Percentiles rank a stretch among this genome's conserved stretches.
Conservation (phyloP, 371 early-diverging fungal genomes). For the Batrachochytrium dendrobatidis region DNA sequence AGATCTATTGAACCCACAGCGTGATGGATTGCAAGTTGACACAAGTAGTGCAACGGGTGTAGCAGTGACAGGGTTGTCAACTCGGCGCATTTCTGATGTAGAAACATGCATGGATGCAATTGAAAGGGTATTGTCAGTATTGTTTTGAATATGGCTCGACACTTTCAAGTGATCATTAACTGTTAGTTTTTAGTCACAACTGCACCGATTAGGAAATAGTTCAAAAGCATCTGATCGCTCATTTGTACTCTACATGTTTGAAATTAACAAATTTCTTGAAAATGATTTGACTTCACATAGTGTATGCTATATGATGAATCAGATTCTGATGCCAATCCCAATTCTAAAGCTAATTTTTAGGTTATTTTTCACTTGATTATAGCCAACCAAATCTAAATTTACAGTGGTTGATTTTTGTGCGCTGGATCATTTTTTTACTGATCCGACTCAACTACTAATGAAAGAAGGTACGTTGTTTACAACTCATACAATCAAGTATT, state of each 20-base stretch:
- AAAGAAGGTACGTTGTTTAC: slow-evolving; percentile 1
- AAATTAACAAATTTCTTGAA: too few species aligned
- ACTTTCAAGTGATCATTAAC: too few species aligned
- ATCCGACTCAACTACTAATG: neutral
- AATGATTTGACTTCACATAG: too few species aligned
- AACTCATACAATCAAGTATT: neutral
- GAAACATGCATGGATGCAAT: neutral
- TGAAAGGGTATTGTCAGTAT: neutral
- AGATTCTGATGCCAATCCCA: too few species aligned
- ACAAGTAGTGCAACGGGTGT: neutral
- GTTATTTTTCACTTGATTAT: too few species aligned
- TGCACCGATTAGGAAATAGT: slow-evolving; percentile 1
- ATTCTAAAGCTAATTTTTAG: too few species aligned
- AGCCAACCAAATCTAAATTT: neutral
- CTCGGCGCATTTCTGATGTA: neutral
- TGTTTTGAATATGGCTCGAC: neutral
- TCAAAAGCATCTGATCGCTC: neutral
- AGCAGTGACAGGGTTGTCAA: neutral
- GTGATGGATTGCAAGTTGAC: neutral
- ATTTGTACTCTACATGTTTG: slow-evolving; percentile 1
- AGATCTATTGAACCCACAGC: neutral
- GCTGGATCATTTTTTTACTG: neutral
- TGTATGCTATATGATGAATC: too few species aligned
- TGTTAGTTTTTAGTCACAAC: neutral
- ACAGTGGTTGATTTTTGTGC: slow-evolving; percentile 2